Base-by-base conservation (phyloP, 2,329 filamentous ascomycete species). In the Colletotrichum trifolii region DNA sequence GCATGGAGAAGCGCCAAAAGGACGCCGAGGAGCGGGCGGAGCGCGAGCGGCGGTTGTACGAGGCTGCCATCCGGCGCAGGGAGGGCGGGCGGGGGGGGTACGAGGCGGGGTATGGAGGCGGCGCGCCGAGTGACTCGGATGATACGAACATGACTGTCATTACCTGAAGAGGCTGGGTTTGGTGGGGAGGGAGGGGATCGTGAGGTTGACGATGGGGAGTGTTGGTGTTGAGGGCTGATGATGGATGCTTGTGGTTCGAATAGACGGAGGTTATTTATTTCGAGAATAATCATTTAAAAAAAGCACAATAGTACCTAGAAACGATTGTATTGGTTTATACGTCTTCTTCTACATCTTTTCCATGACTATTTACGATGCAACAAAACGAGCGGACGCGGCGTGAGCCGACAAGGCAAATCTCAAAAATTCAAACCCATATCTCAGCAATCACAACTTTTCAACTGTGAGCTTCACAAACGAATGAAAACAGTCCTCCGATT, bases 1-100 rank as follows among this genome's bases (percentile, higher is more conserved):
- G 36, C 4, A 55, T 67, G 36, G 68, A 70, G 56, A 50, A 53
- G 33, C 53, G 56, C 11, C 45, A 66, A 35, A 35, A 60, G 8
- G 56, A 65, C 10, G 45, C 36, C 40, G 61, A 63, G 35, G 52
- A 52, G 42, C 43, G 67, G 43, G 39, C 63, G 39, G 56, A 55
- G 3, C 38, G 36, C 25, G 53, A 60, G 34, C 43, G 45, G 40
- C 34, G 60, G 42, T 45, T 39, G 2, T 67, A 62, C 57, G 48
- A 46, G 13, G 46, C 46, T 10, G 58, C 36, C 2, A 33, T 33
- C 1, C 34, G 38, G n/a, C 8, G 17, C 17, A 11, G 49, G 49
- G 1, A 43, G 38, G 35, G 48, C 36, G 4, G 11, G 35, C 2
- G 48, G 49, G 10, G 59, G 43, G 10, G 59, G 43, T 15, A n/a